Base-by-base conservation (phyloP, 2,329 filamentous ascomycete species). In the Capronia coronata region DNA sequence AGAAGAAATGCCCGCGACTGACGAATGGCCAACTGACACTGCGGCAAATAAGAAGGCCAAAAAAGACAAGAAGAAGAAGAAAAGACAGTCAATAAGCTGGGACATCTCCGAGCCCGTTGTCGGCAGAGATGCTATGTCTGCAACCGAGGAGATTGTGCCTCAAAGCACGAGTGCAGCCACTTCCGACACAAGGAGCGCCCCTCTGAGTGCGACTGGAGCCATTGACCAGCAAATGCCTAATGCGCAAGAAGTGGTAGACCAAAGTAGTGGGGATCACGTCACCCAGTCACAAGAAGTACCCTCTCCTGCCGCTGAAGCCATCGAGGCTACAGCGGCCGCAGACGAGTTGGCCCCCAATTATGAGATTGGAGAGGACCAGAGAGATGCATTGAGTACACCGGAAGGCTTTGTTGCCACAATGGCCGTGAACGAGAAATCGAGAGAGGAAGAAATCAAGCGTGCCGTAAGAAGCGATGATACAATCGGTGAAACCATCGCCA, bases 11-110 rank as follows among this genome's bases (percentile, higher is more conserved):
- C n/a, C n/a, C 2, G 47, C 16, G n/a, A 50, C 49, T 10, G 46
- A 39, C 14, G 49, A 51, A 13, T 50, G 51, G 43, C 19, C 16
- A 16, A 23, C 48, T 25, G 14, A 19, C 9, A 14, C 14, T 22
- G 32, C 32, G 10, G 19, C 45, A 1, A 57, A 44, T 35, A 58
- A 55, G 39, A 48, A 25, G 38, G n/a, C 48, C 10, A 59, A 55
- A 43, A 55, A 55, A 30, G 57, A 48, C 41, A 56, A 51, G 29
- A 56, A 53, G 38, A 54, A 48, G 19, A 51, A 52, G 44, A 52
- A 56, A 43, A 45, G 43, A 22, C 40, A 49, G 8, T 27, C 34
- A 4, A 37, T 32, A 11, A 22, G 8, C 10, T 48, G 46, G 44
- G 44, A 51, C 38, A 40, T 46, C 6, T 14, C 35, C 25, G 40